These are phyloP conservation scores for Coemansia sp. DNA, from an alignment of 192 early-diverging fungal species.

Conservation along the genomic window DNA sequence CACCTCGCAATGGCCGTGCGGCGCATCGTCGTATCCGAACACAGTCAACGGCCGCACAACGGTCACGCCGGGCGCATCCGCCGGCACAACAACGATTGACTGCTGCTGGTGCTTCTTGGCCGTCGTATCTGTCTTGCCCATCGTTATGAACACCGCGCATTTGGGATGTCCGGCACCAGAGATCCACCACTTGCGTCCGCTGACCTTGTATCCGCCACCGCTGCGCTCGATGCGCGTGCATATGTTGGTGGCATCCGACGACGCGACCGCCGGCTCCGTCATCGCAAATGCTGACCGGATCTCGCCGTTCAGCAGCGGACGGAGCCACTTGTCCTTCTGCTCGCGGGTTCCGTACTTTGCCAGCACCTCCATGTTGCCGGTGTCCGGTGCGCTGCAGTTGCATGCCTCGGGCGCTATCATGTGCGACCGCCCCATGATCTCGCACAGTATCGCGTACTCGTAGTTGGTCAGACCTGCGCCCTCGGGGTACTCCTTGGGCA, in stretches of 20 bases:
- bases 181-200: slow-evolving; percentile 97
- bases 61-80: slow-evolving; percentile 77
- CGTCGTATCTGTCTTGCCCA: slow-evolving; percentile 79
- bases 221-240: slow-evolving; percentile 73
- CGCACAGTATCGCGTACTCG: slow-evolving; percentile 92
- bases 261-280: slow-evolving; percentile 95
- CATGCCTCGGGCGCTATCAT: slow-evolving; percentile 87
- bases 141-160: slow-evolving; percentile 86
- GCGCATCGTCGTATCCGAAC: slow-evolving; percentile 96
- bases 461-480: slow-evolving; percentile 89
- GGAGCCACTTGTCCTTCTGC: slow-evolving; percentile 81
- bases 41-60: slow-evolving; percentile 85
- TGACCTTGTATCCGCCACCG: slow-evolving; percentile 68
- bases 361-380: slow-evolving; percentile 99
- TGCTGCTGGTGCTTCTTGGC: slow-evolving; percentile 82
- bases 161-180: slow-evolving; percentile 95
- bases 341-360: slow-evolving; percentile 87
- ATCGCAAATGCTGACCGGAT: slow-evolving; percentile 98
- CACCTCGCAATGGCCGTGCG: slow-evolving; percentile 96
- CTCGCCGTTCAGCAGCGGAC: slow-evolving; percentile 84
- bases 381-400: slow-evolving; percentile 95
- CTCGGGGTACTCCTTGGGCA: slow-evolving; percentile 78
- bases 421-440: slow-evolving; percentile 81
- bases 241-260: slow-evolving; percentile 98
- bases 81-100: slow-evolving; percentile 85